Conservation (phyloP, 2,329 filamentous ascomycete genomes). For the Keithomyces neogunnii region DNA sequence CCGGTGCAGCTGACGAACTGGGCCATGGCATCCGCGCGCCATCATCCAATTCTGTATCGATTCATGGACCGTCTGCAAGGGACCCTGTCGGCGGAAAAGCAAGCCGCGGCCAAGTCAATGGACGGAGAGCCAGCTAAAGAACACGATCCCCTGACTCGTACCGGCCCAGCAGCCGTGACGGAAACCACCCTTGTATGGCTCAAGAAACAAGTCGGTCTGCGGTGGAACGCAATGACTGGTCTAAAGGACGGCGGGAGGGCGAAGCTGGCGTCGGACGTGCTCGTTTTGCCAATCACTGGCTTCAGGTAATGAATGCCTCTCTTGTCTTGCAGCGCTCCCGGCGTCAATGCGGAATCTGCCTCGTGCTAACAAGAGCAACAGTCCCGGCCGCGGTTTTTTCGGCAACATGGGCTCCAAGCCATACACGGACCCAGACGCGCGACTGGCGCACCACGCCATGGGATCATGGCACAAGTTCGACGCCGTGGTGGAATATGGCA, state of each 20-base stretch:
- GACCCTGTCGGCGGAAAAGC: conserved; percentile 7
- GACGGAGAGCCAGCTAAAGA: background rate
- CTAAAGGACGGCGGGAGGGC: conserved; percentile 13
- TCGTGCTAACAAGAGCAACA: background rate
- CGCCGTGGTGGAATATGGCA: conserved; percentile 14
- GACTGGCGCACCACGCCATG: conserved; percentile 14
- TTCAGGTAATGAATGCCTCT: conserved; percentile 12
- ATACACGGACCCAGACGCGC: conserved; percentile 12
- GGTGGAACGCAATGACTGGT: conserved; percentile 16
- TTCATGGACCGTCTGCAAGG: conserved; percentile 13
- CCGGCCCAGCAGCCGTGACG: conserved; percentile 17
- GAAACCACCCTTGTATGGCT: conserved; percentile 13
- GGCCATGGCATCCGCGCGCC: conserved; percentile 15
- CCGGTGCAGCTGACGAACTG: conserved; percentile 17
- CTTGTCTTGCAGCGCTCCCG: background rate
- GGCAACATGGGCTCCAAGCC: conserved; percentile 17
- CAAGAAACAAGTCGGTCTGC: conserved; percentile 9
- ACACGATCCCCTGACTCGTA: conserved; percentile 13
- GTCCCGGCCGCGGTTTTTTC: conserved; percentile 14
- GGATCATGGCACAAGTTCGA: conserved; percentile 15
- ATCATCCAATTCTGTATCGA: conserved; percentile 12
- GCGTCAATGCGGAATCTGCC: background rate
- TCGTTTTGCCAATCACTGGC: conserved; percentile 15
- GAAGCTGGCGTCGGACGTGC: conserved; percentile 13
- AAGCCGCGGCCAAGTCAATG: conserved; percentile 1